phyloP scores from a whole-genome alignment of 768 basidiomycete genomes.

The Hypsizygus marmoreus region DNA sequence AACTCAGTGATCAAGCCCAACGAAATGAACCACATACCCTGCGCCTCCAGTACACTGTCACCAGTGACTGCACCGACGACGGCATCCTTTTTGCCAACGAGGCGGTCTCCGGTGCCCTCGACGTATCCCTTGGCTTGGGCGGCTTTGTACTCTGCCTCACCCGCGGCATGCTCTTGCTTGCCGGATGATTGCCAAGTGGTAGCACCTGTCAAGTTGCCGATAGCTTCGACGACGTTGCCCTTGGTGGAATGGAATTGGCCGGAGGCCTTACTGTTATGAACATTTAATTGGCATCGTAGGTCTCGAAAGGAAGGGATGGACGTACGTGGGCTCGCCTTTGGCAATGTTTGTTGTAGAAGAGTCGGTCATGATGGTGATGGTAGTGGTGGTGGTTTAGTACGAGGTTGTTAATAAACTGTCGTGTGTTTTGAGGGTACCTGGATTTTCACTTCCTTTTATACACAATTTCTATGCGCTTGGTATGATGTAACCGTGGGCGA shows the following conservation, averaged over 20 bases:
- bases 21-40: conserved; percentile 33
- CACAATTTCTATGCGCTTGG: no score
- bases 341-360: conserved; percentile 4
- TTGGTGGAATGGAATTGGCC: conserved; percentile 47
- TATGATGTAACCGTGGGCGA: no score
- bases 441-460: no score
- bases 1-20: not conserved
- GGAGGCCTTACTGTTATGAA: conserved; percentile 33
- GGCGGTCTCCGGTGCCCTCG: conserved; percentile 46
- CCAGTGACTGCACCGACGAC: conserved; percentile 52
- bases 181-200: conserved; percentile 47
- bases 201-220: conserved; percentile 50
- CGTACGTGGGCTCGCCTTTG: conserved; percentile 15
- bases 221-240: conserved; percentile 33
- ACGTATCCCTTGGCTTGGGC: conserved; percentile 51
- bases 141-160: conserved; percentile 48
- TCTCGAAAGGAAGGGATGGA: not conserved
- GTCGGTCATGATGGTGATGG: no score
- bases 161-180: conserved; percentile 49
- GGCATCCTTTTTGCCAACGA: conserved; percentile 47
- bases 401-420: no score
- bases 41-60: conserved; percentile 41
- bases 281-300: not conserved
- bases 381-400: no score
- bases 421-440: no score